These are phyloP conservation scores for Claviceps purpurea DNA, from an alignment of 2,329 filamentous ascomycete species.

Conservation along the genomic window DNA sequence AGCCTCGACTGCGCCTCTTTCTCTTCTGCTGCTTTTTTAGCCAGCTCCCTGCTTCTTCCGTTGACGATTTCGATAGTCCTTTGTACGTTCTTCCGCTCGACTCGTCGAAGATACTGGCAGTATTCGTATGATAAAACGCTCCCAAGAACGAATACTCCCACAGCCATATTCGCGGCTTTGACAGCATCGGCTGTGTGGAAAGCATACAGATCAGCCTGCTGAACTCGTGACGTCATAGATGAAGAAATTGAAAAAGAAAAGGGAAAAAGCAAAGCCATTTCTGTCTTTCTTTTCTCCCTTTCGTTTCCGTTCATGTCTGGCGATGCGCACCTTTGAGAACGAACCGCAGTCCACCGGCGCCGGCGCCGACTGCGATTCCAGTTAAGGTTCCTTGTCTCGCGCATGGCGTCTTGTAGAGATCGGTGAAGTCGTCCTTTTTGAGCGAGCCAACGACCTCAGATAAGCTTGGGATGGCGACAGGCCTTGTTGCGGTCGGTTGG, in stretches of 20 bases:
- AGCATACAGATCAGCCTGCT: neutral
- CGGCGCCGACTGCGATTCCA: constrained; percentile 70
- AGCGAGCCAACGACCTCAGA: constrained; percentile 53
- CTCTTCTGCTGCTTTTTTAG: constrained; percentile 31
- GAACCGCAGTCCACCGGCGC: constrained; percentile 58
- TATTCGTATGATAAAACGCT: constrained; percentile 70
- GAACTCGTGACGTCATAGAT: neutral
- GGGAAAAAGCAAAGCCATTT: neutral
- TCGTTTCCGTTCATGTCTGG: neutral
- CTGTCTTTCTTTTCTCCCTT: neutral
- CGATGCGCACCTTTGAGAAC: constrained; percentile 53
- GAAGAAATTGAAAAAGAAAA: neutral
- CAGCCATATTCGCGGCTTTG: constrained; percentile 70
- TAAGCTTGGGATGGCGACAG: constrained; percentile 26
- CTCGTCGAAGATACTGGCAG: constrained; percentile 60
- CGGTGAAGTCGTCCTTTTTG: constrained; percentile 53
- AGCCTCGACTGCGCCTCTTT: constrained; percentile 18
- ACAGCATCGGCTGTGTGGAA: constrained; percentile 16
- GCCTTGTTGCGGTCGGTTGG: constrained; percentile 6
- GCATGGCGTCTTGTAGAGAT: constrained; percentile 69
- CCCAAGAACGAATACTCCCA: constrained; percentile 57
- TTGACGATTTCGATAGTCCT: constrained; percentile 57
- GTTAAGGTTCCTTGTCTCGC: constrained; percentile 69
- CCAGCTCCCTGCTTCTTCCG: constrained; percentile 37
- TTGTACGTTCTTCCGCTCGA: constrained; percentile 74